Conservation (phyloP, 805 yeast species). For the Metschnikowia reukaufii region DNA sequence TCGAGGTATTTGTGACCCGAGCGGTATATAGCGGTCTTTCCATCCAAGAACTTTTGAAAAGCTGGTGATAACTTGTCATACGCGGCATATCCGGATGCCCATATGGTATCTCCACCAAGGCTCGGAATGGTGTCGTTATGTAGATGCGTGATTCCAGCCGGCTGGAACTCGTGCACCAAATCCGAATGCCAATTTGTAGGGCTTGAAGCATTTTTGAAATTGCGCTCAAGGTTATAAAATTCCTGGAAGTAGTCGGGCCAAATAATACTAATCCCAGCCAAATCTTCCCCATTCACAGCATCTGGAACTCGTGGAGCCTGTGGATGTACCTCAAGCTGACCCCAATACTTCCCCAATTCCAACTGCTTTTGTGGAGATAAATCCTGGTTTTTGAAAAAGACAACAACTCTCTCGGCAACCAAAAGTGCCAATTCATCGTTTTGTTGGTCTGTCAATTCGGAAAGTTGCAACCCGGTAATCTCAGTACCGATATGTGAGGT, state of each 20-base stretch:
- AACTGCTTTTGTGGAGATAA: constrained; percentile 28
- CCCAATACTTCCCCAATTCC: constrained; percentile 10
- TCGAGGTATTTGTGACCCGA: constrained; percentile 40
- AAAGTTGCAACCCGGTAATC: constrained; percentile 27
- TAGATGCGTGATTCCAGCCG: constrained; percentile 54
- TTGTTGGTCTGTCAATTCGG: constrained; percentile 26
- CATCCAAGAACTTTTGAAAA: constrained; percentile 49
- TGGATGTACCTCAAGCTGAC: constrained; percentile 24
- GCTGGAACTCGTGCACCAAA: constrained; percentile 53
- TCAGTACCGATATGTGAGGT: constrained; percentile 31
- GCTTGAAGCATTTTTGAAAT: constrained; percentile 25
- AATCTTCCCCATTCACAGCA: constrained; percentile 4
- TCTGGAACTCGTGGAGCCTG: constrained; percentile 17
- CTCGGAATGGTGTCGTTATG: constrained; percentile 50
- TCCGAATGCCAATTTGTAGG: constrained; percentile 43
- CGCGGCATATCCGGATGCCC: constrained; percentile 56
- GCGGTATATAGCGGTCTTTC: constrained; percentile 47
- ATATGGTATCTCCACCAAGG: constrained; percentile 54
- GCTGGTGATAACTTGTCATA: constrained; percentile 54
- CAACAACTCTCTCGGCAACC: constrained; percentile 29
- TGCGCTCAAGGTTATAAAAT: constrained; percentile 20
- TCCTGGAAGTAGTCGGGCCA: constrained; percentile 28
- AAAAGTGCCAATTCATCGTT: constrained; percentile 29
- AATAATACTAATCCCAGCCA: constrained; percentile 28
- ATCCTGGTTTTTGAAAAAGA: constrained; percentile 29